Evolutionary conservation across 768 basidiomycete genomes (phyloP).

Genomic region (Amanita rimosa): DNA sequence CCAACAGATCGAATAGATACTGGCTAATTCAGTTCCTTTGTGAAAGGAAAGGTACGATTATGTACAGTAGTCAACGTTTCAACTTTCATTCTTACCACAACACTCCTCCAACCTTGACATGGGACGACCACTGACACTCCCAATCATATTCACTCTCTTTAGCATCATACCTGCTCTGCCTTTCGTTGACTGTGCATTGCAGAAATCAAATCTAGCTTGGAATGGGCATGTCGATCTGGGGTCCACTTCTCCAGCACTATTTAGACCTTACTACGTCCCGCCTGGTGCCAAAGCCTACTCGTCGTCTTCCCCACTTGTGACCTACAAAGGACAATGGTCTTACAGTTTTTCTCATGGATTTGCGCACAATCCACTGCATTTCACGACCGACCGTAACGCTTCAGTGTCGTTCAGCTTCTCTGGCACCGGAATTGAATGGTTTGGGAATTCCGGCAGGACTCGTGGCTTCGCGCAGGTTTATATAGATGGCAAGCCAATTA

Average conservation of each 20-base stretch:
- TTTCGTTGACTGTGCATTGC: constrained; percentile 8
- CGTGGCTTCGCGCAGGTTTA: constrained; percentile 49
- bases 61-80: too few species aligned
- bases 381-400: constrained; percentile 38
- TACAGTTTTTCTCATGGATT: constrained; percentile 41
- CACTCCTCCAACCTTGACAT: neutral
- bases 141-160: constrained; percentile 5
- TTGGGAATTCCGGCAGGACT: constrained; percentile 42
- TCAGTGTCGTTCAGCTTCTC: constrained; percentile 46
- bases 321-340: constrained; percentile 50
- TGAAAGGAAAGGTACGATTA: too few species aligned
- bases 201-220: constrained; percentile 44
- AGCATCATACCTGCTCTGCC: constrained; percentile 6
- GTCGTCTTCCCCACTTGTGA: constrained; percentile 56
- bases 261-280: constrained; percentile 66
- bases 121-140: neutral
- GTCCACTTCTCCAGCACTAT: constrained; percentile 31
- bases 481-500: constrained; percentile 40
- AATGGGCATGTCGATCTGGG: constrained; percentile 50
- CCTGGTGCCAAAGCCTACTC: constrained; percentile 62
- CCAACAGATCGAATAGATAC: too few species aligned
- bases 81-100: too few species aligned
- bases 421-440: constrained; percentile 76
- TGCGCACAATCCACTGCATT: constrained; percentile 36
- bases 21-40: too few species aligned